phyloP scores from a whole-genome alignment of 192 early-diverging fungal species.

The Coemansia sp. region DNA sequence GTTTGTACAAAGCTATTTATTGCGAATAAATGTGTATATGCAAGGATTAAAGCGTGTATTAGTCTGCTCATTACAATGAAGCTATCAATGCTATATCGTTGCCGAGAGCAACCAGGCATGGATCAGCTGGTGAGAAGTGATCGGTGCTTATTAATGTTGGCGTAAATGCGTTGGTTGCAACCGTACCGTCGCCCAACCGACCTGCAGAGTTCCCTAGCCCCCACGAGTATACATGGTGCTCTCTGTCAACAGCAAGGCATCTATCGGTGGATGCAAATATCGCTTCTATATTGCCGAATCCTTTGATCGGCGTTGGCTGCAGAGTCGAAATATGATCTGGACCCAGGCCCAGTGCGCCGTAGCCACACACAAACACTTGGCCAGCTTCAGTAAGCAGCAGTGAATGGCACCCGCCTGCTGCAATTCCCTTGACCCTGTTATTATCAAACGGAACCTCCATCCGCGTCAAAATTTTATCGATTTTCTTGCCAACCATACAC shows the following conservation, averaged over 20 bases:
- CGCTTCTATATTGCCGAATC: conserved; percentile 37
- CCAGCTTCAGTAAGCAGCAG: conserved; percentile 57
- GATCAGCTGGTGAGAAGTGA: conserved; percentile 1
- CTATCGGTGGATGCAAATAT: conserved; percentile 64
- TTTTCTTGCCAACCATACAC: conserved; percentile 56
- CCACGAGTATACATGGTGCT: conserved; percentile 35
- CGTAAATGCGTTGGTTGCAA: conserved; percentile 12
- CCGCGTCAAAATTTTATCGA: conserved; percentile 59
- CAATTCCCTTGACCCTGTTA: conserved; percentile 54
- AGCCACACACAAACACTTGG: conserved; percentile 65
- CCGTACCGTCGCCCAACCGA: conserved; percentile 25
- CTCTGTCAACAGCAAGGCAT: conserved; percentile 26
- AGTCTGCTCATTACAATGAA: conserved; percentile 1
- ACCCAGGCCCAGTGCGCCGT: conserved; percentile 65
- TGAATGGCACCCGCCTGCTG: conserved; percentile 69
- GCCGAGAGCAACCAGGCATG: conserved; percentile 34
- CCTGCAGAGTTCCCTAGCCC: conserved; percentile 41
- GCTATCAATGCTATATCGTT: conserved; percentile 47
- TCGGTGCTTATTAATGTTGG: conserved; percentile 15
- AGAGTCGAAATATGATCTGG: conserved; percentile 47
- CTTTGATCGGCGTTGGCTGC: conserved; percentile 42
- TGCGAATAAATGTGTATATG: not conserved
- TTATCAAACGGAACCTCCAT: conserved; percentile 49
- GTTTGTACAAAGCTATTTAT: not conserved
- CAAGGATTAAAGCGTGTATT: conserved; percentile 6